These are phyloP conservation scores for Fragaria nilgerrensis DNA, from an alignment of 306 rosid species.

Conservation along the genomic window DNA sequence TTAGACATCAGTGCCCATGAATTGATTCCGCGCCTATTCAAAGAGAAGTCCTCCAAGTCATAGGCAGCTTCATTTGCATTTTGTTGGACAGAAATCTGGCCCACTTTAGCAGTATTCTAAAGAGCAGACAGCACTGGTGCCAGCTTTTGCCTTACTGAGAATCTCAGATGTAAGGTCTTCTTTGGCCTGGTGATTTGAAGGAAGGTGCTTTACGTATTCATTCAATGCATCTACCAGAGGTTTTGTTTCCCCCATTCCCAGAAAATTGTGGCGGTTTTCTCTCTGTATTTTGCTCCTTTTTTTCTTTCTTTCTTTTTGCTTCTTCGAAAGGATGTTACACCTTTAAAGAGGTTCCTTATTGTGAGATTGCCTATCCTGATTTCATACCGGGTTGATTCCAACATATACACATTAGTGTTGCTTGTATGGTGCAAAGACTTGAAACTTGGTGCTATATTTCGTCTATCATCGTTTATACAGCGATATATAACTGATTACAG, in stretches of 20 bases:
- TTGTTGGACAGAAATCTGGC: slow-evolving; percentile 17
- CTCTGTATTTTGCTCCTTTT: not conserved
- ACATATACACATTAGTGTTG: not conserved
- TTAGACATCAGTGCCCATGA: slow-evolving; percentile 80
- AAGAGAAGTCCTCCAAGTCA: slow-evolving; percentile 36
- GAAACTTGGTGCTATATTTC: not conserved
- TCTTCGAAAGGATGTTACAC: slow-evolving; percentile 15
- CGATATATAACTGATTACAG: not conserved
- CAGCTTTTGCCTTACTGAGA: slow-evolving; percentile 20
- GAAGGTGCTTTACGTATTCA: slow-evolving; percentile 31
- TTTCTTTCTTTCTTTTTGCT: too few species aligned
- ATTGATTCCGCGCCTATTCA: slow-evolving; percentile 72
- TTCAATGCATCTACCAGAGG: slow-evolving; percentile 20
- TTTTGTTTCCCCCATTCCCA: not conserved
- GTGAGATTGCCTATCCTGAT: slow-evolving; percentile 26
- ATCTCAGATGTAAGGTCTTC: slow-evolving; percentile 13
- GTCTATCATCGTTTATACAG: not conserved
- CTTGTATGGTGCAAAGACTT: not conserved
- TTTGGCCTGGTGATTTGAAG: slow-evolving; percentile 28
- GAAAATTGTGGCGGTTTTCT: slow-evolving; percentile 1
- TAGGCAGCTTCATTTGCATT: slow-evolving; percentile 29
- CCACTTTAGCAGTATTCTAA: slow-evolving; percentile 16
- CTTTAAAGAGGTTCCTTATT: slow-evolving; percentile 17
- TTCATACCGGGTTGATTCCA: slow-evolving; percentile 17
- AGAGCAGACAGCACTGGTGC: slow-evolving; percentile 14